Base-by-base conservation (phyloP, 75 land plant genomes). In the Gnetum montanum region DNA sequence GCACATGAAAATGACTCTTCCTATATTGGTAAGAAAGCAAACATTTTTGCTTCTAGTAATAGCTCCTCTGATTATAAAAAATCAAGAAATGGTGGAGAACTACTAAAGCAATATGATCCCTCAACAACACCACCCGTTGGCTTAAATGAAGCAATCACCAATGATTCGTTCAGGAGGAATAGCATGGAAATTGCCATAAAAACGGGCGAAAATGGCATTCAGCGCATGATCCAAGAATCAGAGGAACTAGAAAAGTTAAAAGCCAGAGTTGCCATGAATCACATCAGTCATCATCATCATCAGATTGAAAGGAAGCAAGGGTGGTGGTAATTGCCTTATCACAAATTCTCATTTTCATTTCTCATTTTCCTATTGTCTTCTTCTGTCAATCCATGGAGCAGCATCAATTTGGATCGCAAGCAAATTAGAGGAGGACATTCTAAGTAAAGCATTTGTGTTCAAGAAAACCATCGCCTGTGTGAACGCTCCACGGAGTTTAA, bases 271-370 rank as follows among this genome's bases (percentile, higher is more conserved):
- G 55, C 34, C 20, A 53, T 53, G 34, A 53, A 33, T 19, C 55
- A 53, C 19, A 53, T 53, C 31, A 53, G 34, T 53, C 55, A 53
- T 34, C 55, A 53, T 34, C 23, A 20, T 33, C 55, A 53, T 34
- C 55, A 53, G 55, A 30, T 33, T 33, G 55, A 53, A 34, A 34
- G 55, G 20, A 36, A 34, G 22, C 36, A 53, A 53, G 55, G 36
- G 31, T 53, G 55, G 55, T 36, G 55, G 34, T 53, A 26, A 53
- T 13, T 33, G 16, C 34, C 36, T 19, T 31, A 34, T 53, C 22
- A 33, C 8, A 53, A 31, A 31, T 34, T 15, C 18, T 7, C 20
- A 5, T 6, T 53, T 53, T 28, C 34, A 20, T 10, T n/a, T 13
- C 8, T 19, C 19, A 4, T 30, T 53, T 53, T 20, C 18, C 3